Percentiles rank a stretch among this genome's conserved stretches.
phyloP scores from a whole-genome alignment of 441 rosid species.

The Pelargonium citronellum region DNA sequence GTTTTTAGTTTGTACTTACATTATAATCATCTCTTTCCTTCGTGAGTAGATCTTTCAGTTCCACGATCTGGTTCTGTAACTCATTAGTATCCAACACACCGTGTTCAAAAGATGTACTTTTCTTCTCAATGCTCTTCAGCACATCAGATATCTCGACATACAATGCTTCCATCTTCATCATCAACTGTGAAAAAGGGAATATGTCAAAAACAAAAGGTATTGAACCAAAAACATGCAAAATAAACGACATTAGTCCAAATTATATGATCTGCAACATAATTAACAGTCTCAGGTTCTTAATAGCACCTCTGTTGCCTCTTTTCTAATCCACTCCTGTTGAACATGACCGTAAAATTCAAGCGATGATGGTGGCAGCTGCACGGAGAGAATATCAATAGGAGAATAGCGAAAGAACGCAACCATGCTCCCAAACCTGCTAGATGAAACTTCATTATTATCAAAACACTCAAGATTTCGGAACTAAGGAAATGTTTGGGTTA shows the following conservation, averaged over 20 bases:
- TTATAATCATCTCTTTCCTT: conserved; percentile 61
- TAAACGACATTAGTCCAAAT: conserved; percentile 11
- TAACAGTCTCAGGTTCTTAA: conserved; percentile 1
- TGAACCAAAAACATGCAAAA: conserved; percentile 6
- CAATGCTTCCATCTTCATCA: conserved; percentile 49
- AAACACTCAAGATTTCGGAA: conserved; percentile 6
- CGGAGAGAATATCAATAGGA: conserved; percentile 78
- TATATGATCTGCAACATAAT: conserved; percentile 8
- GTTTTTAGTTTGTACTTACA: conserved; percentile 37
- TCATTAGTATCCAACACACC: conserved; percentile 39
- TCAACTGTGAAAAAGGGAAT: conserved; percentile 44
- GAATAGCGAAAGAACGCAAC: conserved; percentile 98
- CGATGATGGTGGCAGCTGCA: conserved; percentile 74
- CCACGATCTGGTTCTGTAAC: conserved; percentile 44
- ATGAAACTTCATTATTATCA: conserved; percentile 17
- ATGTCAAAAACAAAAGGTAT: background rate
- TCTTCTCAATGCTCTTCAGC: conserved; percentile 57
- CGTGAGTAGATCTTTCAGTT: conserved; percentile 54
- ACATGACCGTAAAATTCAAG: conserved; percentile 61
- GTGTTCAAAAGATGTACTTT: conserved; percentile 38
- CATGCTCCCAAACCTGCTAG: conserved; percentile 85
- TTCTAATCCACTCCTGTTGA: conserved; percentile 74
- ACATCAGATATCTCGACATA: conserved; percentile 54
- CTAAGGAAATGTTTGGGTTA: background rate
- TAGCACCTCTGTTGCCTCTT: conserved; percentile 71